Percentiles rank a stretch among this genome's conserved stretches.
Conservation (phyloP, 2,329 filamentous ascomycete genomes). For the Diaporthe citrichinensis region DNA sequence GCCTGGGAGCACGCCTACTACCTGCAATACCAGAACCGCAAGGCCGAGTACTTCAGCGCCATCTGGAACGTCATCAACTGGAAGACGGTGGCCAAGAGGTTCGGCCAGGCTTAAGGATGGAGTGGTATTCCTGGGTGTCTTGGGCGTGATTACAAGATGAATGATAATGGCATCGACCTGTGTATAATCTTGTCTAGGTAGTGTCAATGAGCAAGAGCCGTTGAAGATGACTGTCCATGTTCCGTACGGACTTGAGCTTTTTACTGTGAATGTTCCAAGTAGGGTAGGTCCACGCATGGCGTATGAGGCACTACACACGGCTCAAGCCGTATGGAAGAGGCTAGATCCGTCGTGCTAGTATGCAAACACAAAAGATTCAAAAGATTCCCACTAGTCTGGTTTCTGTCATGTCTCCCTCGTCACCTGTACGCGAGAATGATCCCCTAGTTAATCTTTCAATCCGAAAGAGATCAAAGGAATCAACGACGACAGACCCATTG, state of each 20-base stretch:
- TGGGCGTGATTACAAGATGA: not conserved
- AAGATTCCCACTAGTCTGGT: too few species aligned
- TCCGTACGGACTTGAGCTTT: not conserved
- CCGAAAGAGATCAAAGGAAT: too few species aligned
- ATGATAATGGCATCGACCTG: not conserved
- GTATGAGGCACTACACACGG: not conserved
- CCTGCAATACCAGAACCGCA: constrained; percentile 96
- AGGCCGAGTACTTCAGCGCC: constrained; percentile 94
- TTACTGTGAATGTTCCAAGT: not conserved
- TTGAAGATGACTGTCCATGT: not conserved
- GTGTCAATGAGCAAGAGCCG: not conserved
- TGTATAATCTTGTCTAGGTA: constrained; percentile 22
- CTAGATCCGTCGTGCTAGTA: not conserved
- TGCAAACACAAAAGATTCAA: not conserved
- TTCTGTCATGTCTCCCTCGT: too few species aligned
- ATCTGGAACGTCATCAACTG: constrained; percentile 98
- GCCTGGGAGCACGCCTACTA: constrained; percentile 98
- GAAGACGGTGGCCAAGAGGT: constrained; percentile 88
- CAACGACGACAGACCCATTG: too few species aligned
- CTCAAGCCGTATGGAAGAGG: not conserved
- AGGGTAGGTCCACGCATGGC: not conserved
- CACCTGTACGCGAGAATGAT: too few species aligned
- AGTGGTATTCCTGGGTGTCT: not conserved
- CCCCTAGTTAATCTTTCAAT: too few species aligned
- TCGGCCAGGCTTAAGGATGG: constrained; percentile 50